A percentile compares a stretch with the other conserved stretches of the same genome.
These are phyloP conservation scores for Blastocystis sp. DNA, from an alignment of 352 stramenopile genomes.

Conservation along the genomic window DNA sequence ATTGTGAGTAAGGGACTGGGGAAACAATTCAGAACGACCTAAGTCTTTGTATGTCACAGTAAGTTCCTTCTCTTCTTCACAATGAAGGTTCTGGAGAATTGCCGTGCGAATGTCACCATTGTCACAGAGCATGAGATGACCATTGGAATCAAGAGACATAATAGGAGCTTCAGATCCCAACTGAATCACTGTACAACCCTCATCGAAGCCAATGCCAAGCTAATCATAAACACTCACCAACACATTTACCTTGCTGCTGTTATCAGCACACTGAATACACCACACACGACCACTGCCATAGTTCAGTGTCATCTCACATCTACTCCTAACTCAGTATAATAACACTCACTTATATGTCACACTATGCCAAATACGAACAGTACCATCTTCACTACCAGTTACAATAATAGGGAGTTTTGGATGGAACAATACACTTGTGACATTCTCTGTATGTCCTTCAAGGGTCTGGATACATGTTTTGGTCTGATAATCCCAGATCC, in stretches of 20 bases:
- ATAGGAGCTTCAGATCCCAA: slow-evolving; percentile 94
- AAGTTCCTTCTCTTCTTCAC: slow-evolving; percentile 66
- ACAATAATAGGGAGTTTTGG: slow-evolving; percentile 95
- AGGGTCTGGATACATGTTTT: slow-evolving; percentile 98
- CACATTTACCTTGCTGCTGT: slow-evolving; percentile 72
- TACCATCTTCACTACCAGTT: slow-evolving; percentile 92
- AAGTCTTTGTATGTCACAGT: slow-evolving; percentile 72
- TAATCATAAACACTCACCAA: not conserved
- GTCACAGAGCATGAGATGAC: slow-evolving; percentile 93
- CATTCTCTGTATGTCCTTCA: slow-evolving; percentile 96
- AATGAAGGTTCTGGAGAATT: slow-evolving; percentile 73
- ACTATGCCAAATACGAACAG: slow-evolving; percentile 86
- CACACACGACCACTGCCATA: slow-evolving; percentile 98
- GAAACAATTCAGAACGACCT: slow-evolving; percentile 93
- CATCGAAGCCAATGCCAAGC: slow-evolving; percentile 75
- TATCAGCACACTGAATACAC: slow-evolving; percentile 81
- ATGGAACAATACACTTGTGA: slow-evolving; percentile 95
- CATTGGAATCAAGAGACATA: slow-evolving; percentile 90
- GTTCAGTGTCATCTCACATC: slow-evolving; percentile 96
- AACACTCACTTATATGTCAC: slow-evolving; percentile 78
- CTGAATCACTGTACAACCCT: slow-evolving; percentile 91
- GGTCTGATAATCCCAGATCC: slow-evolving; percentile 99
- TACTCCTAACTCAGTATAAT: slow-evolving; percentile 84
- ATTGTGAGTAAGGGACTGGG: slow-evolving; percentile 95
- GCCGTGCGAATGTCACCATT: slow-evolving; percentile 96